A percentile compares a stretch with the other conserved stretches of the same genome.
Evolutionary conservation across 2,329 filamentous ascomycete genomes (phyloP).

Genomic region (Domatiomyces globalis): DNA sequence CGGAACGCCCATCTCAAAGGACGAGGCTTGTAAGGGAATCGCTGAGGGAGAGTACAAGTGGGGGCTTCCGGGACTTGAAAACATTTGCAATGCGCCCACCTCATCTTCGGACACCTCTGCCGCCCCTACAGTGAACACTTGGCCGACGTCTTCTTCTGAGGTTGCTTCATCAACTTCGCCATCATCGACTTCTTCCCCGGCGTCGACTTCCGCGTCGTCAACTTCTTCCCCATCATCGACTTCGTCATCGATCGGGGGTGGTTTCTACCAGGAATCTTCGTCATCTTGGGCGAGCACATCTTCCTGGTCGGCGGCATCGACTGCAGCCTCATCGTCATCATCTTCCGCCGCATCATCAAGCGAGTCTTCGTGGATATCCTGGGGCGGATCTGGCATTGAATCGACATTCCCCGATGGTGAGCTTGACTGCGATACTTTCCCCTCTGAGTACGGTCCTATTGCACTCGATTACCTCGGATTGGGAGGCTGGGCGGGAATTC

Average conservation of each 20-base stretch:
- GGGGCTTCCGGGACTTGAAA: constrained; percentile 46
- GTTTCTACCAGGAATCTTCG: constrained; percentile 38
- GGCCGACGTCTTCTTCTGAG: constrained; percentile 11
- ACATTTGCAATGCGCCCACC: constrained; percentile 31
- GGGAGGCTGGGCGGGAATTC: constrained; percentile 67
- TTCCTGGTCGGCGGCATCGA: constrained; percentile 18
- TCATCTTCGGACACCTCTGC: constrained; percentile 18
- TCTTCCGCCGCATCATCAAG: constrained; percentile 18
- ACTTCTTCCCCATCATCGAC: constrained; percentile 25
- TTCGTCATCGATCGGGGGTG: constrained; percentile 21
- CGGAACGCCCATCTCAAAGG: constrained; percentile 44
- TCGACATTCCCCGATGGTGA: constrained; percentile 61
- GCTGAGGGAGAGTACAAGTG: constrained; percentile 51
- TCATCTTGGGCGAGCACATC: constrained; percentile 8
- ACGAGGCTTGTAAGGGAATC: constrained; percentile 58
- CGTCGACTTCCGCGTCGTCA: too few relatives aligned
- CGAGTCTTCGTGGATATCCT: constrained; percentile 1
- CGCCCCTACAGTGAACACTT: constrained; percentile 16
- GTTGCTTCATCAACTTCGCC: constrained; percentile 2
- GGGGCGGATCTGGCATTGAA: constrained; percentile 41
- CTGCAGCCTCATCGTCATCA: constrained; percentile 18
- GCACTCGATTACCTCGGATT: constrained; percentile 53
- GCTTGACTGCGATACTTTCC: constrained; percentile 59
- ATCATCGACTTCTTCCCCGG: constrained; percentile 14
- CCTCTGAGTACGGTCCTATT: constrained; percentile 66